phyloP scores from a whole-genome alignment of 352 stramenopile species.

The Poterioochromonas sp. region DNA sequence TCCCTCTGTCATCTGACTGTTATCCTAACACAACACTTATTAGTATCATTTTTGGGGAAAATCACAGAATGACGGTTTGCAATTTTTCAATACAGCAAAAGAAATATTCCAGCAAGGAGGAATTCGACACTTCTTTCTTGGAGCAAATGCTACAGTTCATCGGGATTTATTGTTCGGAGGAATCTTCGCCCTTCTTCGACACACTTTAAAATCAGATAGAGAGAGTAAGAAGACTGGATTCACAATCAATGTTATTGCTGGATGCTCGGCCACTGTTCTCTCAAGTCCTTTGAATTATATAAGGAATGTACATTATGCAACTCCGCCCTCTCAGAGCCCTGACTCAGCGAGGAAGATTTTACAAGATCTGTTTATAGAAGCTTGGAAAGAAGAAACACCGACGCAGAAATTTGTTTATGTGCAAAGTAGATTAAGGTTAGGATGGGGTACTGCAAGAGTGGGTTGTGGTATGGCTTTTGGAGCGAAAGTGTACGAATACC shows the following conservation, averaged over 20 bases:
- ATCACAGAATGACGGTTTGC: conserved; percentile 25
- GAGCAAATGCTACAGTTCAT: conserved; percentile 45
- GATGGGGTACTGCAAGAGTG: conserved; percentile 50
- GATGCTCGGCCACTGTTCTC: conserved; percentile 45
- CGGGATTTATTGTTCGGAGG: conserved; percentile 50
- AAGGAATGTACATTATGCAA: conserved; percentile 51
- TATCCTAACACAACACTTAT: conserved; percentile 34
- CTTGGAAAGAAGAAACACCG: conserved; percentile 27
- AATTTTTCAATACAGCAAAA: conserved; percentile 42
- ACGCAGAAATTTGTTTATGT: conserved; percentile 37
- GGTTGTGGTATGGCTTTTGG: conserved; percentile 50
- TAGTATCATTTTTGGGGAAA: conserved; percentile 31
- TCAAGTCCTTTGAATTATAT: conserved; percentile 51
- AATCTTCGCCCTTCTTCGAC: conserved; percentile 48
- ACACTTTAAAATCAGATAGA: conserved; percentile 34
- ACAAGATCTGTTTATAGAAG: conserved; percentile 37
- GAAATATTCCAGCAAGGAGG: conserved; percentile 45
- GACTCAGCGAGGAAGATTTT: conserved; percentile 40
- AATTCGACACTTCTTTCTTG: conserved; percentile 46
- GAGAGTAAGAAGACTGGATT: conserved; percentile 34
- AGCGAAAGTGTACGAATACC: conserved; percentile 49
- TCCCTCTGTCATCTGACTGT: conserved; percentile 42
- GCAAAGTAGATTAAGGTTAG: conserved; percentile 47
- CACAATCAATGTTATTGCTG: conserved; percentile 43
- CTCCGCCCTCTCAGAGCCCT: conserved; percentile 35